A percentile compares a stretch with the other conserved stretches of the same genome.
phyloP scores from a whole-genome alignment of 108 stramenopile genomes.

The Cyclotella kingstonii region DNA sequence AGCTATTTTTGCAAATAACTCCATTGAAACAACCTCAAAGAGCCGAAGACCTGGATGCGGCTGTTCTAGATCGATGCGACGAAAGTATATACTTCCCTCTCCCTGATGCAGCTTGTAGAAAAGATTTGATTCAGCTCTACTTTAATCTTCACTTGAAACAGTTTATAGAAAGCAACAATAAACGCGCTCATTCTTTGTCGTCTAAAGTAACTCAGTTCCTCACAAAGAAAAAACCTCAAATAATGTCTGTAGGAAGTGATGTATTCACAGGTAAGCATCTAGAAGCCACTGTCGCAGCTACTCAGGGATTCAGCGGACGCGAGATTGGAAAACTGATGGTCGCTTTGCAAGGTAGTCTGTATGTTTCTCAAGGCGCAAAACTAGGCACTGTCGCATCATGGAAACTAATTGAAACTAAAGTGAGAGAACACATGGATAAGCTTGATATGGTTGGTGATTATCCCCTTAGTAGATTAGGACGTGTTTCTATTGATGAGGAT shows the following conservation, averaged over 20 bases:
- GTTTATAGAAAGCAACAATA: slow-evolving; percentile 45
- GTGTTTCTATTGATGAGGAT: neutral
- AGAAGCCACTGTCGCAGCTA: slow-evolving; percentile 24
- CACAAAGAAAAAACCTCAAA: slow-evolving; percentile 16
- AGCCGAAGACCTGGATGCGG: slow-evolving; percentile 77
- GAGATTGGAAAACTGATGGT: slow-evolving; percentile 72
- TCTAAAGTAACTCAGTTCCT: slow-evolving; percentile 18
- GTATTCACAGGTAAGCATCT: slow-evolving; percentile 44
- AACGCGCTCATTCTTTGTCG: slow-evolving; percentile 7
- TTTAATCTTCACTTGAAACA: slow-evolving; percentile 43
- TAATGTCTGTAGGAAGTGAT: slow-evolving; percentile 40
- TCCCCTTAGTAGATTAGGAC: neutral
- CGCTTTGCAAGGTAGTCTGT: slow-evolving; percentile 55
- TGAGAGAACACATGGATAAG: slow-evolving; percentile 36
- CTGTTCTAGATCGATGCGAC: slow-evolving; percentile 80
- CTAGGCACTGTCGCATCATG: slow-evolving; percentile 19
- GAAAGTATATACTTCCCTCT: slow-evolving; percentile 66
- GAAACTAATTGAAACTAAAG: slow-evolving; percentile 31
- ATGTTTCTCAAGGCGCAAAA: slow-evolving; percentile 35
- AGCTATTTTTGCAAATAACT: slow-evolving; percentile 13
- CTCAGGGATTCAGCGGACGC: slow-evolving; percentile 60
- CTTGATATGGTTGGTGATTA: neutral
- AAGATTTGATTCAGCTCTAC: slow-evolving; percentile 57
- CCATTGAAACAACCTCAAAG: neutral
- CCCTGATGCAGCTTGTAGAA: slow-evolving; percentile 54